A percentile compares a stretch with the other conserved stretches of the same genome.
Conservation (phyloP, 2,329 filamentous ascomycete species). For the Sclerotinia subarctica region DNA sequence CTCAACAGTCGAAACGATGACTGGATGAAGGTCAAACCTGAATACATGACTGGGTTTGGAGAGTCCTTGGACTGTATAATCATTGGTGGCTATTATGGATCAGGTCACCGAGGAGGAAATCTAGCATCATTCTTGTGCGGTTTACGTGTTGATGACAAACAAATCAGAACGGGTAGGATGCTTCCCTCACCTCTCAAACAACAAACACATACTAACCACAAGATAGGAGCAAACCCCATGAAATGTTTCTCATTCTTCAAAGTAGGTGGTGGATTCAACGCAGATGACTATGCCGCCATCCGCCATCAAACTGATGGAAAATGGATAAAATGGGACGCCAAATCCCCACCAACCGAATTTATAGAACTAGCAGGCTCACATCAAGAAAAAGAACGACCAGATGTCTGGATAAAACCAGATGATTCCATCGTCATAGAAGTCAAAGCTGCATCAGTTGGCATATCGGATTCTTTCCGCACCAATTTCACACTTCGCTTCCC, state of each 20-base stretch:
- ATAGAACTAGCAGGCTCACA: slow-evolving; percentile 80
- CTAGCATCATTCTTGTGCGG: slow-evolving; percentile 91
- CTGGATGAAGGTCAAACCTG: slow-evolving; percentile 98
- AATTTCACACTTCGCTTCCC: slow-evolving; percentile 84
- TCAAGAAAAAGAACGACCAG: slow-evolving; percentile 70
- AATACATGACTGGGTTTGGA: slow-evolving; percentile 96
- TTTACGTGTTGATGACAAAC: slow-evolving; percentile 59
- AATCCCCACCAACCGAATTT: slow-evolving; percentile 70
- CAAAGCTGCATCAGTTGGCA: slow-evolving; percentile 77
- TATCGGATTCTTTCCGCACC: slow-evolving; percentile 74
- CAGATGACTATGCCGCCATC: slow-evolving; percentile 80
- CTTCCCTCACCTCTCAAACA: not conserved
- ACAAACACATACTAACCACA: not conserved
- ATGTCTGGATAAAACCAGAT: slow-evolving; percentile 87
- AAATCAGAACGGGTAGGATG: slow-evolving; percentile 6
- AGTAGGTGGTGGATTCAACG: slow-evolving; percentile 89
- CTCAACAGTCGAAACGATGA: slow-evolving; percentile 90
- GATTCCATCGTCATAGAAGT: slow-evolving; percentile 86
- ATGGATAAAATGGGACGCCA: slow-evolving; percentile 81
- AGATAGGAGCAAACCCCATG: slow-evolving; percentile 53
- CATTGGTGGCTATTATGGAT: slow-evolving; percentile 90
- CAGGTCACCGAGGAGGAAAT: slow-evolving; percentile 75
- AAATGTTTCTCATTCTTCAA: slow-evolving; percentile 96
- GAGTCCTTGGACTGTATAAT: slow-evolving; percentile 88
- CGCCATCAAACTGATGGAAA: slow-evolving; percentile 84